phyloP scores from a whole-genome alignment of 495 filamentous ascomycete species.

The Massariosphaeria phaeospora region DNA sequence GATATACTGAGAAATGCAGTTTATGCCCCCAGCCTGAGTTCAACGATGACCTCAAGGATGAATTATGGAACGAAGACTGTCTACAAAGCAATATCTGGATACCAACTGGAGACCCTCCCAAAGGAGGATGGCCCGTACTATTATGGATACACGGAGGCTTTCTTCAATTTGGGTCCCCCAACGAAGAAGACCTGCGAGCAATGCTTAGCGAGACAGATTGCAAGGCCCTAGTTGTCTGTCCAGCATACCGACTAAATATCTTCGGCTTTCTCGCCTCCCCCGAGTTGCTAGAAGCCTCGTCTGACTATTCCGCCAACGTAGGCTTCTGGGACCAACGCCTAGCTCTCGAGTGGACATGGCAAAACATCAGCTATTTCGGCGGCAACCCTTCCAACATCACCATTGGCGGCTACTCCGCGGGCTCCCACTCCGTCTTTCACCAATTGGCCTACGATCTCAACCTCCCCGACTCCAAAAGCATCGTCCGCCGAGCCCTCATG shows the following conservation, averaged over 20 bases:
- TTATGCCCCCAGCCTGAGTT: slow-evolving; percentile 47
- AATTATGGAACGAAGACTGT: slow-evolving; percentile 46
- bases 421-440: slow-evolving; percentile 46
- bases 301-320: slow-evolving; percentile 34
- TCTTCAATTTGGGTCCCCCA: slow-evolving; percentile 53
- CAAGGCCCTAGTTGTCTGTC: slow-evolving; percentile 37
- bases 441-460: slow-evolving; percentile 55
- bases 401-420: slow-evolving; percentile 41
- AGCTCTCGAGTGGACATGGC: slow-evolving; percentile 42
- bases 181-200: slow-evolving; percentile 35
- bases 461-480: slow-evolving; percentile 40
- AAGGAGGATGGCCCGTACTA: slow-evolving; percentile 40
- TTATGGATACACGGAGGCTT: slow-evolving; percentile 53
- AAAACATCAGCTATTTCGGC: slow-evolving; percentile 40
- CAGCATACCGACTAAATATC: slow-evolving; percentile 42
- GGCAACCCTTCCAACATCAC: slow-evolving; percentile 41
- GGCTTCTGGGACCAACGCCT: slow-evolving; percentile 44
- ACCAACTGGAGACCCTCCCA: slow-evolving; percentile 35
- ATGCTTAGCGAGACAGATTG: slow-evolving; percentile 37
- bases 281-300: slow-evolving; percentile 25
- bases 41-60: slow-evolving; percentile 13
- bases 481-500: slow-evolving; percentile 49
- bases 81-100: slow-evolving; percentile 47
- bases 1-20: slow-evolving; percentile 38
- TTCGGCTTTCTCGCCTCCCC: slow-evolving; percentile 41